Evolutionary conservation across 2,329 filamentous ascomycete genomes (phyloP).

Genomic region (Monosporascus sp.): DNA sequence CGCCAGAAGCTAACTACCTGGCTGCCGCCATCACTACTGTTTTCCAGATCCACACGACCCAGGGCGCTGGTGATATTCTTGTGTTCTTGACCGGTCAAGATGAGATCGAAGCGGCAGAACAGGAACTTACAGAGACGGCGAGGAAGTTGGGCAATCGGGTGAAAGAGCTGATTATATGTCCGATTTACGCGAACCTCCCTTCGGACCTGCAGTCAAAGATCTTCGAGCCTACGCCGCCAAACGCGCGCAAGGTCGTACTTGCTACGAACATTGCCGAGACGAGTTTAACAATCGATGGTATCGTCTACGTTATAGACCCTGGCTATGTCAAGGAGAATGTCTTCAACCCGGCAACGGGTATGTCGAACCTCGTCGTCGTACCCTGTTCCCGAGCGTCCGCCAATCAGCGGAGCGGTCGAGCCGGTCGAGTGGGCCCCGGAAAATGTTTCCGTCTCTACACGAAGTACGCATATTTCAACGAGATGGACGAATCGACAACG

Average conservation of each 20-base stretch:
- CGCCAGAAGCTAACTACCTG: constrained; percentile 91
- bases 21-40: constrained; percentile 87
- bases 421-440: constrained; percentile 84
- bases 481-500: constrained; percentile 85
- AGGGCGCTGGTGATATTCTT: constrained; percentile 81
- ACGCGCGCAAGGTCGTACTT: constrained; percentile 83
- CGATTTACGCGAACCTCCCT: constrained; percentile 90
- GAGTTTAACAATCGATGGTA: constrained; percentile 89
- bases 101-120: constrained; percentile 85
- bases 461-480: constrained; percentile 89
- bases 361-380: constrained; percentile 86
- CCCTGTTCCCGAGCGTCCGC: constrained; percentile 89
- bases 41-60: constrained; percentile 89
- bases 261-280: constrained; percentile 98
- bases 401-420: constrained; percentile 87
- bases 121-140: constrained; percentile 78
- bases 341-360: constrained; percentile 85
- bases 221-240: constrained; percentile 85
- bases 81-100: constrained; percentile 95
- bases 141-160: constrained; percentile 80
- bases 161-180: constrained; percentile 82
- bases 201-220: constrained; percentile 89
- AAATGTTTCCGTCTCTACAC: constrained; percentile 94
- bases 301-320: constrained; percentile 92
- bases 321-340: constrained; percentile 95